A percentile compares a stretch with the other conserved stretches of the same genome.
phyloP scores from a whole-genome alignment of 768 basidiomycete species.

The Kondoa malvinella region DNA sequence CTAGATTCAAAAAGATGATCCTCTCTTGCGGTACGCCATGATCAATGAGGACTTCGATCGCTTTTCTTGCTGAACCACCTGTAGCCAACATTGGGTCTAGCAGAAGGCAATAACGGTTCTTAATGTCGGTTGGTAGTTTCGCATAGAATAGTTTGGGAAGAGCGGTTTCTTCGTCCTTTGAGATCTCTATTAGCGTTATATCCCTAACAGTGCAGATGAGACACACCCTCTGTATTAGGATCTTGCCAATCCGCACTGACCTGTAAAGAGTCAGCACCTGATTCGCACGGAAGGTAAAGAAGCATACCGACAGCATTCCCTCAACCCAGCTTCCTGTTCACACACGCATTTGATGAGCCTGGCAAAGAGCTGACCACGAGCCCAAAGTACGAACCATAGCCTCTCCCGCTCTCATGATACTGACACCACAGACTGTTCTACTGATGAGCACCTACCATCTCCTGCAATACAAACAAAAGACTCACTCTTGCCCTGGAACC shows the following conservation, averaged over 20 bases:
- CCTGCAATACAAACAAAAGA: slow-evolving; percentile 42
- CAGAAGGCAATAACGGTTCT: slow-evolving; percentile 73
- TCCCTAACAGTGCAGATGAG: neutral
- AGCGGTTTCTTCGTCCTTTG: slow-evolving; percentile 82
- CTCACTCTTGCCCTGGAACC: slow-evolving; percentile 64
- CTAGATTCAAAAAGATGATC: slow-evolving; percentile 29
- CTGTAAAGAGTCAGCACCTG: slow-evolving; percentile 8
- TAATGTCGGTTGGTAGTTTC: slow-evolving; percentile 83
- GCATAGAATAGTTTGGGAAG: slow-evolving; percentile 83
- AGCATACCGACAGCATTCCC: slow-evolving; percentile 85
- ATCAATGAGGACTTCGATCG: slow-evolving; percentile 80
- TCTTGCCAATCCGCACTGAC: slow-evolving; percentile 71
- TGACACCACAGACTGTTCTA: neutral
- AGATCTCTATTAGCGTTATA: neutral
- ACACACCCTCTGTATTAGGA: slow-evolving; percentile 79
- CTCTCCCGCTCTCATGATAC: slow-evolving; percentile 51
- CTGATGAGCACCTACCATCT: neutral
- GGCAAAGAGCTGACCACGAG: no score
- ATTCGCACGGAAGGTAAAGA: neutral
- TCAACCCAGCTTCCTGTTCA: slow-evolving; percentile 54
- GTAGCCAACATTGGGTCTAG: slow-evolving; percentile 98
- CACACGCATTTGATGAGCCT: no score
- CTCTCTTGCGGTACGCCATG: slow-evolving; percentile 85
- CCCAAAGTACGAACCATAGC: slow-evolving; percentile 52
- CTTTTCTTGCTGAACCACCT: slow-evolving; percentile 94